Evolutionary conservation across 2,329 filamentous ascomycete genomes (phyloP).

Genomic region (Colletotrichum limetticola): DNA sequence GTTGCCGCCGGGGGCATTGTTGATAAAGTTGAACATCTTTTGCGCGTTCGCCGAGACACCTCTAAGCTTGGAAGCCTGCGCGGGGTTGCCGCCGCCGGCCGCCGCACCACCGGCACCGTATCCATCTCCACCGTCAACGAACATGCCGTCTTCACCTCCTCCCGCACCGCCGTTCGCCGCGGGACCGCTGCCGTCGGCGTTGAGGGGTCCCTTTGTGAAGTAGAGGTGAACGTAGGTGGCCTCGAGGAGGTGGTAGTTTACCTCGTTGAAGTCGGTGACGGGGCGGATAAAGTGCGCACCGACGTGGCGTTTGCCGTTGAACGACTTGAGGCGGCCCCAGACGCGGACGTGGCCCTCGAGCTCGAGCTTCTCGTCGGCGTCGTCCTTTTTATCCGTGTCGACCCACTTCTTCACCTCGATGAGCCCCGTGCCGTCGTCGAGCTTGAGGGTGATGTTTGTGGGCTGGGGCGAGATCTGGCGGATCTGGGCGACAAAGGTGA

Average conservation of each 20-base stretch:
- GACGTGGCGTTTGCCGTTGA: slow-evolving; percentile 85
- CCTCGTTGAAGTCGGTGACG: slow-evolving; percentile 88
- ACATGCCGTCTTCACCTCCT: slow-evolving; percentile 62
- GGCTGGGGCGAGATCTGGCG: slow-evolving; percentile 86
- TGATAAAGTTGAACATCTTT: slow-evolving; percentile 78
- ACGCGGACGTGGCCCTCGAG: slow-evolving; percentile 86
- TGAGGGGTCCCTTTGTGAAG: slow-evolving; percentile 76
- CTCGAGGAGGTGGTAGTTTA: slow-evolving; percentile 92
- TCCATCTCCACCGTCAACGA: slow-evolving; percentile 61
- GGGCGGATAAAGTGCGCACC: slow-evolving; percentile 84
- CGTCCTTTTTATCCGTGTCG: slow-evolving; percentile 69
- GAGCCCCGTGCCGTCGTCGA: slow-evolving; percentile 94
- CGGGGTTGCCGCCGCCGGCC: slow-evolving; percentile 46
- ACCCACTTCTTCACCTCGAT: slow-evolving; percentile 94
- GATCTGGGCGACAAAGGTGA: slow-evolving; percentile 89
- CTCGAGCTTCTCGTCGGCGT: slow-evolving; percentile 65
- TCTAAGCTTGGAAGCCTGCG: slow-evolving; percentile 50
- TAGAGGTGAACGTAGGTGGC: slow-evolving; percentile 88
- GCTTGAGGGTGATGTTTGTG: slow-evolving; percentile 90
- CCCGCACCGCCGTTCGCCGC: slow-evolving; percentile 46
- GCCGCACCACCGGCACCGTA: slow-evolving; percentile 51
- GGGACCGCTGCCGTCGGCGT: slow-evolving; percentile 50
- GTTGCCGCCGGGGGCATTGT: slow-evolving; percentile 74
- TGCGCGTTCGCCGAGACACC: slow-evolving; percentile 67
- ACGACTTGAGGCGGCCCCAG: slow-evolving; percentile 85